Evolutionary conservation across 768 basidiomycete genomes (phyloP), one percentile per base, ranked within the genome.

Genomic region (Clitopilus hobsonii): DNA sequence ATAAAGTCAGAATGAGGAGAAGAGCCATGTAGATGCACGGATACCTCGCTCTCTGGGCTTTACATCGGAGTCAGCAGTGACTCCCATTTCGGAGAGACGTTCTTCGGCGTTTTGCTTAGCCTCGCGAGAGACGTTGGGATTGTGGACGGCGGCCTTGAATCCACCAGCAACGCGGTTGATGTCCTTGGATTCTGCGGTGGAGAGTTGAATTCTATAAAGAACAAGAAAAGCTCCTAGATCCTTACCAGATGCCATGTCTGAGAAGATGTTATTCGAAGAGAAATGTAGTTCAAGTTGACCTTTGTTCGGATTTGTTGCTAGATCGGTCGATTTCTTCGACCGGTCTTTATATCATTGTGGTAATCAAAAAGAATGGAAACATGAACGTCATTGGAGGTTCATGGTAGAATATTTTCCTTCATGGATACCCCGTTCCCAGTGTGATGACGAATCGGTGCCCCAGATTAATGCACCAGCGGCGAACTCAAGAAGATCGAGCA

Each of bases 91-190:
- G 16, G 77, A 69, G n/a, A 86, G 73, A 10, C 72, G 70, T 45
- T 77, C 67, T 8, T 60, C 60, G 6, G 83, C 85, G 16, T 72
- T 71, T 41, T 70, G 66, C 62, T 83, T 83, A 0, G 83, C 84
- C 56, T 78, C 77, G 0, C 73, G 70, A 3, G 81, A 83, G 41
- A 84, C 80, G 51, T 79, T 72, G 10, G 82, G 83, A 64, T 87
- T 86, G 60, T 76, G 67, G 1, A 83, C 71, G 7, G 84, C 71
- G 8, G 84, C 83, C 62, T 83, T 84, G 57, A 82, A 70, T 36
- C 85, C 84, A 5, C 76, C 80, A 30, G 74, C 61, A 28, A 67
- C 64, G 41, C 60, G 54, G 18, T 54, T 56, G 18, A 57, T 53
- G 38, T 62, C 54, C 48, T 63, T 63, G 6, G 49, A 25, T 22